phyloP scores from a whole-genome alignment of 2,329 filamentous ascomycete genomes.

The Cadophora luteo-olivacea region DNA sequence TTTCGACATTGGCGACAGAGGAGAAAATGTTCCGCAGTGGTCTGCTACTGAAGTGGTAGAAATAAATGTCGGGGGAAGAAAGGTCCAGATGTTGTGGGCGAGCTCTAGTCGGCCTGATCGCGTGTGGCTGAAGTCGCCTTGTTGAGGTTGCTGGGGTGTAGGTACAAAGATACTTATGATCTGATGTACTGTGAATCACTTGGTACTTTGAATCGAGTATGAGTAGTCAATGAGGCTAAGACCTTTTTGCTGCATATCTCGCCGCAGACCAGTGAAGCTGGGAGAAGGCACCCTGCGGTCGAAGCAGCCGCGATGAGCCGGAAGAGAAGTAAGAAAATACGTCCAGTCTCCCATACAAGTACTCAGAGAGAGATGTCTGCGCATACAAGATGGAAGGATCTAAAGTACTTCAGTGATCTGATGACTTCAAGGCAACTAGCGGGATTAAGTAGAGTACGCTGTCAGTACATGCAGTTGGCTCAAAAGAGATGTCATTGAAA shows the following conservation, averaged over 20 bases:
- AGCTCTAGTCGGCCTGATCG: slow-evolving; percentile 32
- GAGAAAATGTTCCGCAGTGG: slow-evolving; percentile 23
- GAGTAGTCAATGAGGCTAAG: slow-evolving; percentile 39
- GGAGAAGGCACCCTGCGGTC: slow-evolving; percentile 24
- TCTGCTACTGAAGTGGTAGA: slow-evolving; percentile 24
- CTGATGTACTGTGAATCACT: slow-evolving; percentile 38
- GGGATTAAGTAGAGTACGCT: slow-evolving; percentile 38
- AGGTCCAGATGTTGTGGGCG: slow-evolving; percentile 32
- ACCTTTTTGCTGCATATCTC: slow-evolving; percentile 41
- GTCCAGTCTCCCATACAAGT: background rate
- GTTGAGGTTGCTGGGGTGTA: slow-evolving; percentile 39
- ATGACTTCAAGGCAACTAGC: slow-evolving; percentile 39
- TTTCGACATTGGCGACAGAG: slow-evolving; percentile 42
- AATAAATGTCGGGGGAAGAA: slow-evolving; percentile 24
- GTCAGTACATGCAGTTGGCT: slow-evolving; percentile 41
- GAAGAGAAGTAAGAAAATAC: slow-evolving; percentile 22
- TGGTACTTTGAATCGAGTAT: slow-evolving; percentile 36
- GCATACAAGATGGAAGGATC: slow-evolving; percentile 16
- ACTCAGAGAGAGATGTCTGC: background rate
- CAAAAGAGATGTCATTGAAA: slow-evolving; percentile 37
- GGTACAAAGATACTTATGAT: slow-evolving; percentile 42
- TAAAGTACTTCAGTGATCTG: slow-evolving; percentile 36
- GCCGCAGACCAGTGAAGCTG: slow-evolving; percentile 30
- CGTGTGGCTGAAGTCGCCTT: slow-evolving; percentile 36
- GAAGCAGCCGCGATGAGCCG: slow-evolving; percentile 15